Base-by-base conservation (phyloP, 495 filamentous ascomycete genomes). In the Podospora pseudopauciseta region DNA sequence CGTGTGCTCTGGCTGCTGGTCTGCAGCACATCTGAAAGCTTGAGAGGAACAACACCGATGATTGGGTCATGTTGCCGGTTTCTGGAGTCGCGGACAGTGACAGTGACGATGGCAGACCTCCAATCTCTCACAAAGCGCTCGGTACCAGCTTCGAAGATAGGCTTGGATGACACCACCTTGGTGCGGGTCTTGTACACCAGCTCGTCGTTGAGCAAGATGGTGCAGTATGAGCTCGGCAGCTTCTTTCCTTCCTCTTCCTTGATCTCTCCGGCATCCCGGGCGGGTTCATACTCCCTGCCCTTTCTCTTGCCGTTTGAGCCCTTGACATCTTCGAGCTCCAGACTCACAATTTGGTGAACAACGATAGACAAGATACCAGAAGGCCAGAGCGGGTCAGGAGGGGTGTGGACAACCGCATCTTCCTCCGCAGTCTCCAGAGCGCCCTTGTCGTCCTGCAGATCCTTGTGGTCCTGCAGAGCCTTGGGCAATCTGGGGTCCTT, bases 51-150 rank as follows among this genome's bases (percentile, higher is more conserved):
- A 11, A 97, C 90, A 27, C 94, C 94, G 20, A 98, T 88, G 63
- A 98, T 92, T 16, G 94, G 94, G 70, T 98, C 94, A 70, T 98
- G 94, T 78, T 98, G 88, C 55, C 94, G 86, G 72, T 97, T 90
- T 18, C 94, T 87, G 63, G 89, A 87, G 77, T 98, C 94, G 15
- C 94, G 87, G 32, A 97, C 92, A 16, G 91, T 91, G 63, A 97
- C 84, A 0, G 93, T 97, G 49, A 97, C 86, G 61, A 97, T 89
- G 39, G 87, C 85, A 44, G 90, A 93, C 60, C 93, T 85, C 94
- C 94, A 98, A 76, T 98, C 94, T 15, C 94, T 88, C n/a, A 97
- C 84, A 72, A 98, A 98, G 2, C 91, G 86, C 75, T 98, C 94
- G 5, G 93, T 97, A 49, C 94, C 94, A 16, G 94, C 94, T 71